phyloP scores from a whole-genome alignment of 1,139 yeast genomes.

The Candida neerlandica region DNA sequence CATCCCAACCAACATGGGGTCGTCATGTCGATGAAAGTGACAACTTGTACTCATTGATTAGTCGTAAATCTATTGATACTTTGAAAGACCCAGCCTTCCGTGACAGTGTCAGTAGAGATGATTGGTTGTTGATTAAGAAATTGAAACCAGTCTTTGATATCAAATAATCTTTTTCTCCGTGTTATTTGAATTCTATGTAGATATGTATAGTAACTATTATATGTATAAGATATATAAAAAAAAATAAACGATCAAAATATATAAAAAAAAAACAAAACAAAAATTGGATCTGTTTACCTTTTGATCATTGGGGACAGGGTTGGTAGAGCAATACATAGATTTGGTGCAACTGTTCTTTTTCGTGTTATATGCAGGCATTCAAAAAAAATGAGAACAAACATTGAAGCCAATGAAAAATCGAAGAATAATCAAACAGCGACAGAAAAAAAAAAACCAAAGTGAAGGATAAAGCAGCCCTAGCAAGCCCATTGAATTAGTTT shows the following conservation, averaged over 20 bases:
- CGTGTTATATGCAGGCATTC: background rate
- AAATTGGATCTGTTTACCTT: too few relatives aligned
- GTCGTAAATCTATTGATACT: constrained; percentile 92
- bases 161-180: constrained; percentile 27
- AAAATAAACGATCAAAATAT: background rate
- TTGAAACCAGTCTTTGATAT: constrained; percentile 86
- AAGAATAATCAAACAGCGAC: constrained; percentile 1
- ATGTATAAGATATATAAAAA: background rate
- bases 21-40: constrained; percentile 97
- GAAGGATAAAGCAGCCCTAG: background rate
- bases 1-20: constrained; percentile 98
- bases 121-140: constrained; percentile 89
- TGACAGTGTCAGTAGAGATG: constrained; percentile 89
- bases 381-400: background rate
- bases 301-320: too few relatives aligned
- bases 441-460: constrained; percentile 1
- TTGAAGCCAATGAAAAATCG: constrained; percentile 11
- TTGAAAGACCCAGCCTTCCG: constrained; percentile 98
- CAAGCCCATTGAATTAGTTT: too few relatives aligned
- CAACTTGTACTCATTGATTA: constrained; percentile 79
- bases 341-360: too few relatives aligned
- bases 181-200: background rate
- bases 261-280: background rate
- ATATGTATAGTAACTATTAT: constrained; percentile 19
- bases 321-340: too few relatives aligned